A percentile compares a stretch with the other conserved stretches of the same genome.
Evolutionary conservation across 257 asterid species (phyloP).

Genomic region (Nemophila menziesii): DNA sequence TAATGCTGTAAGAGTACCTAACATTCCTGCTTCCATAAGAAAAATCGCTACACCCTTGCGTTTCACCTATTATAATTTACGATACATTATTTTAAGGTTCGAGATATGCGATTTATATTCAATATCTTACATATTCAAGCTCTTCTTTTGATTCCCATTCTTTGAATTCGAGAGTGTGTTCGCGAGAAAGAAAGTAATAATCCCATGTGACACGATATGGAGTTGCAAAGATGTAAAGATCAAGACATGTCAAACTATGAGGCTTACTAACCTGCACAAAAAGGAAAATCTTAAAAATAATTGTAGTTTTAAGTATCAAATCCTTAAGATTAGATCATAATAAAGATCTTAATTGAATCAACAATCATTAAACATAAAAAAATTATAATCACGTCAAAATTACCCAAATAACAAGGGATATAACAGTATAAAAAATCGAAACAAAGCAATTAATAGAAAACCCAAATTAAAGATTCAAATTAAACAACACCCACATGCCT

Average conservation of each 20-base stretch:
- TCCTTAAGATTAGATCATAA: neutral
- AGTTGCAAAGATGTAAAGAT: conserved; percentile 74
- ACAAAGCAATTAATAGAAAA: too few relatives aligned
- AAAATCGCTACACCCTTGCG: conserved; percentile 62
- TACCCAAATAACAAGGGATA: neutral
- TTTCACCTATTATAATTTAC: conserved; percentile 39
- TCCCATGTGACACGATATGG: conserved; percentile 88
- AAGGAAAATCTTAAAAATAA: neutral
- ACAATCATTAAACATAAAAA: too few relatives aligned
- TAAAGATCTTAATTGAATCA: neutral
- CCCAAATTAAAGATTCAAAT: too few relatives aligned
- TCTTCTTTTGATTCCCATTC: conserved; percentile 79
- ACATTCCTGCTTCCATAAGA: conserved; percentile 77
- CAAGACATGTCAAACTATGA: conserved; percentile 89
- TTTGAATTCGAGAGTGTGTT: conserved; percentile 62
- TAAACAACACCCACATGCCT: neutral
- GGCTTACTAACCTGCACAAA: conserved; percentile 49
- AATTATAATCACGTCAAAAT: too few relatives aligned
- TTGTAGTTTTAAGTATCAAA: neutral
- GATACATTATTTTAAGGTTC: conserved; percentile 1
- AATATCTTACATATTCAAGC: conserved; percentile 57
- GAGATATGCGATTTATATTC: neutral
- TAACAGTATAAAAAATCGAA: neutral
- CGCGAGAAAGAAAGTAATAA: conserved; percentile 62
- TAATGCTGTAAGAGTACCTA: conserved; percentile 63